Percentiles rank a stretch among this genome's conserved stretches.
Evolutionary conservation across 352 stramenopile genomes (phyloP).

Genomic region (Phytophthora lateralis): DNA sequence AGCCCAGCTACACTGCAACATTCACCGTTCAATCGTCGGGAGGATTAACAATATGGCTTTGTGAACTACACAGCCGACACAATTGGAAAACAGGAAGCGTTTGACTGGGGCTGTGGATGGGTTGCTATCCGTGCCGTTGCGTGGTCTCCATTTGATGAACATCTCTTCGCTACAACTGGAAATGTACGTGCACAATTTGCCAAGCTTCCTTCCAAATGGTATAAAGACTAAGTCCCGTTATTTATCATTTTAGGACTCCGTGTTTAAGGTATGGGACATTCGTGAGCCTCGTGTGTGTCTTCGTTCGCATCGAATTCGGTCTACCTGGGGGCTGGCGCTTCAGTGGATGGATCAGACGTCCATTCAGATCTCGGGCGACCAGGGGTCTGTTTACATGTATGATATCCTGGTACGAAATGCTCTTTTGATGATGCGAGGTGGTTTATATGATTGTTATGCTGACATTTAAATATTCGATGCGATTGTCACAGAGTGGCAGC

Average conservation of each 20-base stretch:
- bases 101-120: constrained; percentile 87
- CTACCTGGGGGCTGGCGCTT: constrained; percentile 77
- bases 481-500: constrained; percentile 60
- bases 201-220: neutral
- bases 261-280: constrained; percentile 88
- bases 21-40: neutral
- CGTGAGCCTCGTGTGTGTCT: constrained; percentile 79
- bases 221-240: neutral
- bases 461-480: neutral
- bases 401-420: constrained; percentile 76
- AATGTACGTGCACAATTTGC: constrained; percentile 57
- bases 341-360: constrained; percentile 81
- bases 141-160: constrained; percentile 84
- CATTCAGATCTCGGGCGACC: constrained; percentile 80
- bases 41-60: constrained; percentile 12
- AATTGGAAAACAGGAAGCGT: constrained; percentile 79
- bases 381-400: constrained; percentile 82
- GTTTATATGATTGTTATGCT: neutral
- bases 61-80: constrained; percentile 61
- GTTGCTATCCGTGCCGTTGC: constrained; percentile 76
- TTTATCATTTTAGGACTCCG: constrained; percentile 56
- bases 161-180: constrained; percentile 86
- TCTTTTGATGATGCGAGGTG: neutral
- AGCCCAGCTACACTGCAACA: neutral
- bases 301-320: constrained; percentile 80